Base-by-base conservation (phyloP, 2,329 filamentous ascomycete species). In the Pseudogymnoascus sp. region DNA sequence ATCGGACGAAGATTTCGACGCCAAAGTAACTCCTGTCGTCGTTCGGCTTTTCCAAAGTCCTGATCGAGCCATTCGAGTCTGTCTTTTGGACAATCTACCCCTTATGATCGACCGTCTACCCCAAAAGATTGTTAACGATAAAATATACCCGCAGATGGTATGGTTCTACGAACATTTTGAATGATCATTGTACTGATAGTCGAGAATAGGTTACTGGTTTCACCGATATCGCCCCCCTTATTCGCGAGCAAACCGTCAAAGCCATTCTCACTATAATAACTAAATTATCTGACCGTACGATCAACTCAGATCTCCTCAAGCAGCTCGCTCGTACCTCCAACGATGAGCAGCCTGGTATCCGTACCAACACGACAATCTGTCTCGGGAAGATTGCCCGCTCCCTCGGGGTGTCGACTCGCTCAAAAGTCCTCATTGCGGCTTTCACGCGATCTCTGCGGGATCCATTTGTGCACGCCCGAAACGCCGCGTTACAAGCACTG, bases 301-400 rank as follows among this genome's bases (percentile, higher is more conserved):
- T 97, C 69, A 99, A 99, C 69, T 93, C 95, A 62, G 95, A 99
- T 69, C 81, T 99, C 10, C 79, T 99, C 21, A 90, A 89, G 70
- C 89, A 96, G 72, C 82, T 99, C 29, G 95, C 95, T 46, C 97
- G 96, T 75, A 97, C 93, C 1, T 92, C 95, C 53, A 99, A 97
- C 70, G 95, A 99, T 67, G 95, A 97, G 70, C 93, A 99, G 72
- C 92, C 95, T 0, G 95, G 95, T 0, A 99, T 99, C 68, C 86
- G 95, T 66, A 99, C 95, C 7, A 99, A 99, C 74, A 99, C 95
- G 0, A 99, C 95, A 1, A 99, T 99, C 63, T 97, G 93, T 73
- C 78, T 99, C 0, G 95, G 95, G 21, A 97, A 97, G 72, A 97
- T 99, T 69, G 93, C 95, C 13, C 93, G 91, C 70, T 89, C 96